A percentile compares a stretch with the other conserved stretches of the same genome.
Evolutionary conservation across 768 basidiomycete genomes (phyloP).

Genomic region (Crepidotus variabilis): DNA sequence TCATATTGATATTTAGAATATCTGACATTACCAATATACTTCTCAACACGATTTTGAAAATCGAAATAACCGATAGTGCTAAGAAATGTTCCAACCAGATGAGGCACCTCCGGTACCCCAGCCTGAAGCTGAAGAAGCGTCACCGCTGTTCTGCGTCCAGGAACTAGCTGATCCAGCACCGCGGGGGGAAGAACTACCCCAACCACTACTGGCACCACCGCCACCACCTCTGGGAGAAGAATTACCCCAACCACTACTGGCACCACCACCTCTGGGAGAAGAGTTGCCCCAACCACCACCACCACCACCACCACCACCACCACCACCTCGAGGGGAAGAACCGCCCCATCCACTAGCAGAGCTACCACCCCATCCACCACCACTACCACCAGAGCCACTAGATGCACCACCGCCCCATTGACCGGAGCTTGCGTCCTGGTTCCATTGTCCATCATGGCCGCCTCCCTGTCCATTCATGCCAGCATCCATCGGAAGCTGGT

Average conservation of each 20-base stretch:
- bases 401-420: neutral
- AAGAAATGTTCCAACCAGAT: no score
- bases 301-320: conserved; percentile 18
- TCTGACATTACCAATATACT: no score
- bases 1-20: no score
- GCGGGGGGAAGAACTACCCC: conserved; percentile 24
- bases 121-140: no score
- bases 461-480: neutral
- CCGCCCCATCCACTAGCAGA: conserved; percentile 22
- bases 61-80: no score
- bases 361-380: conserved; percentile 23
- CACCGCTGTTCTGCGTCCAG: no score
- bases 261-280: neutral
- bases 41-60: no score
- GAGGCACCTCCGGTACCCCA: no score
- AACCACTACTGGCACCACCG: conserved; percentile 19
- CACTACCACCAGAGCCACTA: conserved; percentile 15
- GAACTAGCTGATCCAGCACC: neutral
- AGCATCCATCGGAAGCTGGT: conserved; percentile 31
- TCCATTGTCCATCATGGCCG: neutral
- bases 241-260: neutral
- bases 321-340: conserved; percentile 18
- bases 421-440: neutral
- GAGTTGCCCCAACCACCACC: conserved; percentile 21
- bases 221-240: conserved; percentile 10